Base-by-base conservation (phyloP, 148 eudicot genomes). In the Fagopyrum homotropicum region DNA sequence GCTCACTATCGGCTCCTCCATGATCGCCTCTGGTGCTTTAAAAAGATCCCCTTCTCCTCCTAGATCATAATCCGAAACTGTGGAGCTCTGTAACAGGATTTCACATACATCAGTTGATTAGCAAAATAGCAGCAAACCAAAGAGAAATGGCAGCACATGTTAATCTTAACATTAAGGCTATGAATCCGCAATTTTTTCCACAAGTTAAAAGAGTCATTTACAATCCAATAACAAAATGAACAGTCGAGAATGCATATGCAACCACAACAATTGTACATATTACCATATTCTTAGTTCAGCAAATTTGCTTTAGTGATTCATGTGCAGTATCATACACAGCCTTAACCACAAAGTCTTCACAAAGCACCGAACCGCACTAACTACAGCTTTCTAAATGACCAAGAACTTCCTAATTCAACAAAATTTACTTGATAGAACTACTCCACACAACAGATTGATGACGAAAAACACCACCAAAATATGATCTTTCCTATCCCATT, bases 21-120 rank as follows among this genome's bases (percentile, higher is more conserved):
- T 81, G 43, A 95, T 84, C 40, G 92, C 91, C 76, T 89, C 89
- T 9, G 97, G 92, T 40, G 99, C 97, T 78, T 90, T 92, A 66
- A 95, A 95, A 16, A 92, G 88, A 77, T 95, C 99, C 29, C 93
- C 92, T 85, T 89, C 97, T 66, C 69, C 98, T 78, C 98, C 93
- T 79, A 95, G 80, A 77, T 92, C 93, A 84, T 95, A 95, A 30
- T 95, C 99, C 4, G 89, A 81, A 73, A 92, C 82, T 47, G 81
- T 78, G 19, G 89, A 89, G 68, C 84, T 75, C 73, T 83, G 83
- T 48, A 85, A 76, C 77, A 84, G 72, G 79, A 79, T 12, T 66
- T 66, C 12, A 7, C 3, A 35, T 35, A 7, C 61, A 56, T 56
- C 29, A 56, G 61, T 56, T 56, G 19, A 22, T 22, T 22, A 22